These are phyloP conservation scores for Testicularia cyperi DNA, from an alignment of 1,284 basidiomycete species.

Conservation along the genomic window DNA sequence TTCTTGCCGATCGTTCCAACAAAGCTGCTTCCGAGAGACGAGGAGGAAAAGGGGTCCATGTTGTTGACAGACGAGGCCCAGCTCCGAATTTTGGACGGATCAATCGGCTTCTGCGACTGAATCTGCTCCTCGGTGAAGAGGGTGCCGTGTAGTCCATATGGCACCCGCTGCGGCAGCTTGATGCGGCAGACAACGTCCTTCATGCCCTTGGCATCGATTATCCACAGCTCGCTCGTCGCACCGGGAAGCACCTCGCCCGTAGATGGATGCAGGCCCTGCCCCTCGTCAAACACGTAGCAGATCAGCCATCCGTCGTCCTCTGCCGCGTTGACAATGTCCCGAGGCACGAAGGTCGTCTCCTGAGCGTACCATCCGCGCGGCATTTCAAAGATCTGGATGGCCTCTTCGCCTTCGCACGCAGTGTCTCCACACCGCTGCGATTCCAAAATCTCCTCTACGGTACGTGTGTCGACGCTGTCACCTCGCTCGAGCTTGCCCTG, in stretches of 20 bases:
- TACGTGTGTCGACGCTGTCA: conserved; percentile 61
- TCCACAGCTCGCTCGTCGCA: conserved; percentile 62
- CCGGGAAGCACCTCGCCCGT: conserved; percentile 60
- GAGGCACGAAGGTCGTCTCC: conserved; percentile 63
- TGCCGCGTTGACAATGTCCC: conserved; percentile 4
- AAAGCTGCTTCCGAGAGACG: conserved; percentile 4
- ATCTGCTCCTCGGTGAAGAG: conserved; percentile 58
- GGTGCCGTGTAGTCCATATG: conserved; percentile 60
- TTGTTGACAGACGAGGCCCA: conserved; percentile 32
- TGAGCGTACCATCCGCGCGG: conserved; percentile 63
- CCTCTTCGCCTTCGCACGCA: conserved; percentile 17
- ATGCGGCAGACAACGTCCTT: conserved; percentile 61
- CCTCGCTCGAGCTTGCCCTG: conserved; percentile 30
- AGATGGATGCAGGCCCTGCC: conserved; percentile 51
- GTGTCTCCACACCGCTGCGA: no score
- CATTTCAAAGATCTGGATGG: conserved; percentile 62
- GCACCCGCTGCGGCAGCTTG: conserved; percentile 62
- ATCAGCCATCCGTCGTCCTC: conserved; percentile 64
- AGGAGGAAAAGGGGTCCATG: conserved; percentile 22
- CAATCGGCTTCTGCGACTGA: conserved; percentile 37
- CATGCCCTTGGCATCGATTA: conserved; percentile 63
- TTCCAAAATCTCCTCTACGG: conserved; percentile 59
- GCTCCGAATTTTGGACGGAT: conserved; percentile 14
- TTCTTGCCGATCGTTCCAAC: conserved; percentile 13
- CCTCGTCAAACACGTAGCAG: conserved; percentile 64